Percentiles rank a stretch among this genome's conserved stretches.
Conservation (phyloP, 345 rosid species). For the Cardamine chenopodiifolia region DNA sequence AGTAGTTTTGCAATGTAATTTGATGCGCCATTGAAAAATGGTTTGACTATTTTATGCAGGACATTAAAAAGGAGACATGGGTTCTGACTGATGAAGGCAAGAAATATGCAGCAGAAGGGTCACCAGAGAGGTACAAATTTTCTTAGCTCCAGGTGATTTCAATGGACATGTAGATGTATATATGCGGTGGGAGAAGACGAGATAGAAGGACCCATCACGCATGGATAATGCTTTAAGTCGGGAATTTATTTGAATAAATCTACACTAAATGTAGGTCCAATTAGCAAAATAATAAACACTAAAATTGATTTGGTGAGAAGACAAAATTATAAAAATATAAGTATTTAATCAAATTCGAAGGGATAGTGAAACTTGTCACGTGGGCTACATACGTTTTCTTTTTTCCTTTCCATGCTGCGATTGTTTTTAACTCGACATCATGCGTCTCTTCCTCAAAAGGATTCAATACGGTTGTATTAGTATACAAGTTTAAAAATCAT, state of each 20-base stretch:
- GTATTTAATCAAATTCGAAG: neutral
- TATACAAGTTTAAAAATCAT: too few species aligned
- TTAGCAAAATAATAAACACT: constrained; percentile 23
- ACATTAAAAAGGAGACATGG: constrained; percentile 72
- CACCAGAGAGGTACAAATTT: constrained; percentile 87
- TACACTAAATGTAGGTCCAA: constrained; percentile 16
- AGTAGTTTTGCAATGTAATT: neutral
- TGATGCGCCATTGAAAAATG: neutral
- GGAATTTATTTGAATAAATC: constrained; percentile 8
- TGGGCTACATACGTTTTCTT: neutral
- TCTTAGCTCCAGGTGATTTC: constrained; percentile 63
- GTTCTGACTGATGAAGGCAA: constrained; percentile 85
- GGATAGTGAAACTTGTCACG: constrained; percentile 2
- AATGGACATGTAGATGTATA: neutral
- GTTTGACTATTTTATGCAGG: constrained; percentile 47
- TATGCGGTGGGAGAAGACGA: constrained; percentile 4
- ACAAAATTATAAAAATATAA: neutral
- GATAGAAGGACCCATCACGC: constrained; percentile 26
- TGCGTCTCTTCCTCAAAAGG: neutral
- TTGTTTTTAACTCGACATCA: neutral
- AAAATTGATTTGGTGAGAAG: neutral
- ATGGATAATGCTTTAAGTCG: constrained; percentile 22
- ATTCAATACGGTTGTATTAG: neutral
- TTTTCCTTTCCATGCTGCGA: neutral
- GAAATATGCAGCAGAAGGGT: constrained; percentile 69